phyloP scores from a whole-genome alignment of 2,329 filamentous ascomycete species.

The Diaporthe capsici region DNA sequence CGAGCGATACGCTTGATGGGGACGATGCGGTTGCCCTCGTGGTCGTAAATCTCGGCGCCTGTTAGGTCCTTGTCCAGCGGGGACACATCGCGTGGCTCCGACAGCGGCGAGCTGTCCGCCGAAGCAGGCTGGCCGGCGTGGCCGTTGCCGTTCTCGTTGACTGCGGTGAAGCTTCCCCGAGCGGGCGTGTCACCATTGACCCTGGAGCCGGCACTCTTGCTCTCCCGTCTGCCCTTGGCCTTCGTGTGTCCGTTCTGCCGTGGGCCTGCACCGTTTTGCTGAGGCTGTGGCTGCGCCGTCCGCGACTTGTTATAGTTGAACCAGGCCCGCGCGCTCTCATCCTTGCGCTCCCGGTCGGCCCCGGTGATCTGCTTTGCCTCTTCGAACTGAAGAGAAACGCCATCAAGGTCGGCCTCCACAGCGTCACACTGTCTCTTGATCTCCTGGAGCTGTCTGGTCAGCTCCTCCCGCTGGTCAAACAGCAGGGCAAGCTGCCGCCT shows the following conservation, averaged over 20 bases:
- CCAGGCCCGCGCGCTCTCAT: slow-evolving; percentile 36
- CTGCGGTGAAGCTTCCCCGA: slow-evolving; percentile 2
- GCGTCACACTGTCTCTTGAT: slow-evolving; percentile 45
- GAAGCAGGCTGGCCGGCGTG: slow-evolving; percentile 17
- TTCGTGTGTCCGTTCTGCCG: slow-evolving; percentile 24
- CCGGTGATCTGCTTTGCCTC: slow-evolving; percentile 36
- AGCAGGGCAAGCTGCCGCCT: slow-evolving; percentile 53
- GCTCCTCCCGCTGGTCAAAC: slow-evolving; percentile 53
- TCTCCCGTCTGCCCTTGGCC: background rate
- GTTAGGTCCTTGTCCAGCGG: slow-evolving; percentile 41
- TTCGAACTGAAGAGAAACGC: slow-evolving; percentile 37
- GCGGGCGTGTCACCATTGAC: background rate
- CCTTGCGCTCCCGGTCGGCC: slow-evolving; percentile 39
- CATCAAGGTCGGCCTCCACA: slow-evolving; percentile 41
- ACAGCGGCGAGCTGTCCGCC: slow-evolving; percentile 34
- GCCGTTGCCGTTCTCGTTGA: slow-evolving; percentile 21
- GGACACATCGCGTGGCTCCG: slow-evolving; percentile 33
- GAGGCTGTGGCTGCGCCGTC: slow-evolving; percentile 12
- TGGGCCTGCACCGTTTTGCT: slow-evolving; percentile 26
- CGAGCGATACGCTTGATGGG: slow-evolving; percentile 53
- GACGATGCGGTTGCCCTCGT: slow-evolving; percentile 56
- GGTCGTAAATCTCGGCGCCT: slow-evolving; percentile 54
- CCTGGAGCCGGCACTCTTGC: background rate
- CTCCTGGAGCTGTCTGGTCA: slow-evolving; percentile 55
- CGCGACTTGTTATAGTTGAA: slow-evolving; percentile 38